These are phyloP conservation scores for Ormosia emarginata DNA, from an alignment of 306 rosid genomes.

Conservation along the genomic window DNA sequence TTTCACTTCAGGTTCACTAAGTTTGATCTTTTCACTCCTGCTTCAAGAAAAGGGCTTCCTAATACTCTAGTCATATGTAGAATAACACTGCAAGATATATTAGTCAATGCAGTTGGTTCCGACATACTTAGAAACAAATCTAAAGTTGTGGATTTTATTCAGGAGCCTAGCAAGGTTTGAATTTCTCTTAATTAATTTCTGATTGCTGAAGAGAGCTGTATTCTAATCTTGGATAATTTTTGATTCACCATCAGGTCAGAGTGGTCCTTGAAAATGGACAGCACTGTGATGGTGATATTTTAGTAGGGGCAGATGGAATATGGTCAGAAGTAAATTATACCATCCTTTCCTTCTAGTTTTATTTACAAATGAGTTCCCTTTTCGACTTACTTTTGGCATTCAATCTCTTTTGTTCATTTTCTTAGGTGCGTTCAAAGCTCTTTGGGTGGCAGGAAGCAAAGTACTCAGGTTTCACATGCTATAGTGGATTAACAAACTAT, in stretches of 20 bases:
- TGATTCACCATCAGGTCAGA: slow-evolving; percentile 25
- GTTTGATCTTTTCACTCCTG: slow-evolving; percentile 43
- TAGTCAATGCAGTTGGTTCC: slow-evolving; percentile 42
- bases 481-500: slow-evolving; percentile 42
- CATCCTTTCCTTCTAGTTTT: slow-evolving; percentile 23
- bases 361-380: neutral
- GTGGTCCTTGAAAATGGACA: slow-evolving; percentile 42
- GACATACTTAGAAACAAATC: slow-evolving; percentile 40
- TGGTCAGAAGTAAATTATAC: slow-evolving; percentile 43
- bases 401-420: slow-evolving; percentile 7
- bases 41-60: slow-evolving; percentile 40
- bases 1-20: slow-evolving; percentile 30
- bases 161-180: slow-evolving; percentile 37
- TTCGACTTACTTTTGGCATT: neutral
- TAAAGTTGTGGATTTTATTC: slow-evolving; percentile 43
- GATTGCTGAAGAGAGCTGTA: neutral
- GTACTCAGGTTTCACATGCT: slow-evolving; percentile 44
- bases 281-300: slow-evolving; percentile 38
- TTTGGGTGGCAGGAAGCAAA: slow-evolving; percentile 40
- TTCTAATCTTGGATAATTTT: neutral
- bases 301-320: slow-evolving; percentile 53
- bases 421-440: slow-evolving; percentile 43
- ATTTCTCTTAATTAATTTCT: neutral
- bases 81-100: slow-evolving; percentile 45
- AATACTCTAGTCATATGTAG: slow-evolving; percentile 39